Percentiles rank a stretch among this genome's conserved stretches.
phyloP scores from a whole-genome alignment of 208 protist genomes.

The Acanthamoeba royreba region DNA sequence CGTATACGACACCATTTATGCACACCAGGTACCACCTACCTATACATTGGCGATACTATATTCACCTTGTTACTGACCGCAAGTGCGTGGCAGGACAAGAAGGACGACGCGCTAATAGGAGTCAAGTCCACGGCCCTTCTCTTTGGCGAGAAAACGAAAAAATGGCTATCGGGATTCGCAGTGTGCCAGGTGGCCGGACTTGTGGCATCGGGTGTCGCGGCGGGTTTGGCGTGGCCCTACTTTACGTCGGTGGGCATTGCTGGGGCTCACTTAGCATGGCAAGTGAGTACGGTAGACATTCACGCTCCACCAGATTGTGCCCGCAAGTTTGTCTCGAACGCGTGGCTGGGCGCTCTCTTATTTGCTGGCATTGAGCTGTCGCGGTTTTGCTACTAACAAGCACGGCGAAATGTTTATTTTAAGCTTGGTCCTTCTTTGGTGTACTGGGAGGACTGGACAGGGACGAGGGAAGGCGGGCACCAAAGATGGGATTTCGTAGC shows the following conservation, averaged over 20 bases:
- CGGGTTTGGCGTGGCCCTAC: slow-evolving; percentile 21
- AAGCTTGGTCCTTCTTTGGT: no score
- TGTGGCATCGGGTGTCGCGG: neutral
- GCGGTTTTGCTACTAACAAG: no score
- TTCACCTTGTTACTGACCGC: neutral
- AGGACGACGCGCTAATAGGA: neutral
- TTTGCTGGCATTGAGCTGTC: slow-evolving; percentile 40
- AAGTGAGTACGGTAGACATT: slow-evolving; percentile 69
- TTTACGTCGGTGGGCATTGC: slow-evolving; percentile 32
- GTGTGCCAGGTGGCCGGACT: slow-evolving; percentile 4
- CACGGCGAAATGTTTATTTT: no score
- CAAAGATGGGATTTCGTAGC: no score
- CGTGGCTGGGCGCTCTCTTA: neutral
- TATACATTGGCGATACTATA: neutral
- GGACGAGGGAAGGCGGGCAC: no score
- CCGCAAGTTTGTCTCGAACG: slow-evolving; percentile 67
- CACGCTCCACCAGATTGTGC: slow-evolving; percentile 50
- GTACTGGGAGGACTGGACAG: no score
- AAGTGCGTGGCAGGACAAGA: slow-evolving; percentile 77
- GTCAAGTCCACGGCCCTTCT: slow-evolving; percentile 52
- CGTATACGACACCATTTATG: slow-evolving; percentile 88
- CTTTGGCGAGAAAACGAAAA: slow-evolving; percentile 72
- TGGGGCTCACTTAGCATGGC: slow-evolving; percentile 65
- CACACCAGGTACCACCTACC: slow-evolving; percentile 68
- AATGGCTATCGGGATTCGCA: slow-evolving; percentile 52